Conservation (phyloP, 108 stramenopile genomes). For the Cyclotella kingstonii region DNA sequence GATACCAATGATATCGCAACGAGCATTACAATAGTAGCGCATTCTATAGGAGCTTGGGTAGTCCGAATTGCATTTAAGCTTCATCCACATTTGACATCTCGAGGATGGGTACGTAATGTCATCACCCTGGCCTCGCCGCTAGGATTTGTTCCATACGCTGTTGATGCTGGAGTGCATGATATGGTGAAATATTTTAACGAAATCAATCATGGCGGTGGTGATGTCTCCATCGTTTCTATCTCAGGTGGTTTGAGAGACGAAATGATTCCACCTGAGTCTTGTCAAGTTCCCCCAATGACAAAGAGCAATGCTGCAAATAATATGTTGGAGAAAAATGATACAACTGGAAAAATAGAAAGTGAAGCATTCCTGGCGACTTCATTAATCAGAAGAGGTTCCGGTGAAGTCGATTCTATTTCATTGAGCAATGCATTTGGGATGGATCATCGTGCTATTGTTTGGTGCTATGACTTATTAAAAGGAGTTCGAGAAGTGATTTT, state of each 20-base stretch:
- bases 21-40: constrained; percentile 60
- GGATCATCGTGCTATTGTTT: constrained; percentile 84
- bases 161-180: constrained; percentile 54
- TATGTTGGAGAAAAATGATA: not conserved
- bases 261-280: constrained; percentile 67
- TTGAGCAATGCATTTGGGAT: constrained; percentile 49
- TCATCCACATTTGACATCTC: constrained; percentile 16
- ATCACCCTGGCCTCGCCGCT: constrained; percentile 72
- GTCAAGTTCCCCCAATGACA: constrained; percentile 26
- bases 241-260: constrained; percentile 79
- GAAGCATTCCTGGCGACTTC: constrained; percentile 29
- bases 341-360: not conserved
- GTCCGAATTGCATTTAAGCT: constrained; percentile 43
- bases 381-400: not conserved
- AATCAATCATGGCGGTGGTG: not conserved
- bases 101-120: constrained; percentile 46
- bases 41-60: constrained; percentile 78
- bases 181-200: constrained; percentile 32
- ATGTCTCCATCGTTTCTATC: constrained; percentile 50
- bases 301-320: not conserved
- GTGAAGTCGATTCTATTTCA: not conserved
- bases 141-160: constrained; percentile 57
- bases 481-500: constrained; percentile 58
- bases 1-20: not conserved
- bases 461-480: constrained; percentile 69